These are phyloP conservation scores for Lumnitzera littorea DNA, from an alignment of 345 rosid species.

Conservation along the genomic window DNA sequence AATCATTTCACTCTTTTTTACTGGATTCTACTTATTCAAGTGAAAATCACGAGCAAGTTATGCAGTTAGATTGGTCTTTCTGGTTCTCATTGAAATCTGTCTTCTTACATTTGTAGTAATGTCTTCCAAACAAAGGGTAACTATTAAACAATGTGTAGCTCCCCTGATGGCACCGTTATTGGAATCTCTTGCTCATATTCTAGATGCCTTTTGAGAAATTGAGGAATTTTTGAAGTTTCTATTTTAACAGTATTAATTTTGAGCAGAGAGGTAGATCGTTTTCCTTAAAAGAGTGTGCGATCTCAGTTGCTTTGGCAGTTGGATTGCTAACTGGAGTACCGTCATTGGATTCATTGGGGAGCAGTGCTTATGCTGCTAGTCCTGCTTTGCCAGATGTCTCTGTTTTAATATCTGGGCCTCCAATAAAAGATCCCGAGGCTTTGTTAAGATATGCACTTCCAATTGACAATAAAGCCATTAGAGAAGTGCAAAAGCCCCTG, in stretches of 20 bases:
- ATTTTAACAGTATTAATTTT: slow-evolving; percentile 3
- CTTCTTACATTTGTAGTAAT: no score
- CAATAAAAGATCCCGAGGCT: slow-evolving; percentile 87
- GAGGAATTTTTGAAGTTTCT: not conserved
- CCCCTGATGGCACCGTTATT: no score
- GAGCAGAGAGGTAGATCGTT: slow-evolving; percentile 42
- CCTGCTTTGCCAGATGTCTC: slow-evolving; percentile 66
- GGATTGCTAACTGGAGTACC: slow-evolving; percentile 60
- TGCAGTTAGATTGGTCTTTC: no score
- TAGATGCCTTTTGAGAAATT: not conserved
- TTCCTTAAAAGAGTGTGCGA: slow-evolving; percentile 69
- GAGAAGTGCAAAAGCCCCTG: slow-evolving; percentile 94
- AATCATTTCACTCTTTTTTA: no score
- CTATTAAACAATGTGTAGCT: no score
- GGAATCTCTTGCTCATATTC: not conserved
- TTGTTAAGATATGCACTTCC: slow-evolving; percentile 86
- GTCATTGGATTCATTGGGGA: slow-evolving; percentile 28
- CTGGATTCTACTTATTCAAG: no score
- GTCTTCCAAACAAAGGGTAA: no score
- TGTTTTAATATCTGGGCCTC: slow-evolving; percentile 92
- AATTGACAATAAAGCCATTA: slow-evolving; percentile 74
- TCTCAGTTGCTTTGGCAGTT: slow-evolving; percentile 65
- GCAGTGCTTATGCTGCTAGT: slow-evolving; percentile 36
- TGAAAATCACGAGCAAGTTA: no score
- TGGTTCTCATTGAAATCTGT: no score